Percentiles rank a stretch among this genome's conserved stretches.
Conservation (phyloP, 2,329 filamentous ascomycete species). For the Ophiostoma populinum region DNA sequence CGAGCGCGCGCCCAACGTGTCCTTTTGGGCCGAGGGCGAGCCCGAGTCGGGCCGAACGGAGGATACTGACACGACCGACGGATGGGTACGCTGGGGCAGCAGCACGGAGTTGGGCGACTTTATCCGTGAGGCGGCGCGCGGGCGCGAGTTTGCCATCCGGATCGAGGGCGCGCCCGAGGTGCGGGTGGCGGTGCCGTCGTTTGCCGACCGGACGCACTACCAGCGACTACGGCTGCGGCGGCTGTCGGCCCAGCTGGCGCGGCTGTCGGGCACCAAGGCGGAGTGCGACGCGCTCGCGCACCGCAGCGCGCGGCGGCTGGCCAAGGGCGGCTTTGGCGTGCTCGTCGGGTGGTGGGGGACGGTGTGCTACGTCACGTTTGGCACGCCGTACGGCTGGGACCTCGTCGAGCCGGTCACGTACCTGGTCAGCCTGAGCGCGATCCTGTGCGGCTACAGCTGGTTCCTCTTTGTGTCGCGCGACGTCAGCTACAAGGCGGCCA, state of each 20-base stretch:
- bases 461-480: slow-evolving; percentile 87
- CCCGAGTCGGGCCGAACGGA: slow-evolving; percentile 20
- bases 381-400: slow-evolving; percentile 74
- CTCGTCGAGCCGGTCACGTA: slow-evolving; percentile 85
- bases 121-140: slow-evolving; percentile 72
- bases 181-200: slow-evolving; percentile 66
- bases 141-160: slow-evolving; percentile 67
- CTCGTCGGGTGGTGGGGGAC: slow-evolving; percentile 65
- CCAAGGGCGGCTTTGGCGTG: slow-evolving; percentile 59
- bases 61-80: slow-evolving; percentile 30
- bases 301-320: slow-evolving; percentile 58
- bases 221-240: slow-evolving; percentile 61
- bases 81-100: slow-evolving; percentile 75
- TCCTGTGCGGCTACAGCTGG: slow-evolving; percentile 86
- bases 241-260: slow-evolving; percentile 49
- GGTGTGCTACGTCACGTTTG: slow-evolving; percentile 56
- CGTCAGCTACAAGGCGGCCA: slow-evolving; percentile 68
- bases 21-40: slow-evolving; percentile 65
- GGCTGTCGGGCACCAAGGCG: slow-evolving; percentile 56
- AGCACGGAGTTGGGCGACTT: slow-evolving; percentile 89
- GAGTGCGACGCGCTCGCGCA: slow-evolving; percentile 70
- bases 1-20: slow-evolving; percentile 56
- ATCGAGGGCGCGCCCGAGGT: slow-evolving; percentile 57
- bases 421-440: slow-evolving; percentile 65
- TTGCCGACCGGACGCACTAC: slow-evolving; percentile 81